Evolutionary conservation across 2,329 filamentous ascomycete genomes (phyloP), one percentile per base, ranked within the genome.

Genomic region (Aspergillus fructus): DNA sequence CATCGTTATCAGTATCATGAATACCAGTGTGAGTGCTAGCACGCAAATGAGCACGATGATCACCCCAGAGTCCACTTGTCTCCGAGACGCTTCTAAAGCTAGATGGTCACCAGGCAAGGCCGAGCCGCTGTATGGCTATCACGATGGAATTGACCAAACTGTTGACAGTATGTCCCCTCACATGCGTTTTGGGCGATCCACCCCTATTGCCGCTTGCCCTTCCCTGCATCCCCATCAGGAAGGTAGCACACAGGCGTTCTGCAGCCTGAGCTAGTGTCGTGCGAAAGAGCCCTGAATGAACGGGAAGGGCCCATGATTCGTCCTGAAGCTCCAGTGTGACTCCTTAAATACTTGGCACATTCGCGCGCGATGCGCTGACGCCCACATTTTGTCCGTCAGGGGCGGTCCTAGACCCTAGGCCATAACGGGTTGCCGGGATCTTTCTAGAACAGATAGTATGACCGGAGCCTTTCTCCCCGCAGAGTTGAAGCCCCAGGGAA

Each of bases 331-430:
- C 56, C 49, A 59, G 51, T 60, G 60, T 58, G 53, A 61, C 59
- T 55, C 23, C 42, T 27, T 5, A 50, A 19, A 27, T 48, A 42
- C 61, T 62, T 59, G 59, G 59, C 61, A 54, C 47, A 23, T 54
- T 58, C 59, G 57, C 54, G 59, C 55, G 56, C 52, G 56, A 58
- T 50, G 46, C 52, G 53, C 50, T 49, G 47, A 30, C 63, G 45
- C 21, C 49, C 39, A 45, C 42, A 43, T 43, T 47, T 49, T 43
- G 17, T 24, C 50, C 19, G 15, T 17, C 19, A 17, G 46, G 30
- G 33, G 5, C 58, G 54, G 55, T 56, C n/a, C 13, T 58, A 53
- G 61, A 37, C 23, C 39, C 53, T 5, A 33, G 34, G 21, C 42
- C 30, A 39, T n/a, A 15, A 46, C 23, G 46, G 23, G 17, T 48